Evolutionary conservation across 1,284 basidiomycete species (phyloP), one percentile per base, ranked within the genome.

Genomic region (Cutaneotrichosporon dermatis): DNA sequence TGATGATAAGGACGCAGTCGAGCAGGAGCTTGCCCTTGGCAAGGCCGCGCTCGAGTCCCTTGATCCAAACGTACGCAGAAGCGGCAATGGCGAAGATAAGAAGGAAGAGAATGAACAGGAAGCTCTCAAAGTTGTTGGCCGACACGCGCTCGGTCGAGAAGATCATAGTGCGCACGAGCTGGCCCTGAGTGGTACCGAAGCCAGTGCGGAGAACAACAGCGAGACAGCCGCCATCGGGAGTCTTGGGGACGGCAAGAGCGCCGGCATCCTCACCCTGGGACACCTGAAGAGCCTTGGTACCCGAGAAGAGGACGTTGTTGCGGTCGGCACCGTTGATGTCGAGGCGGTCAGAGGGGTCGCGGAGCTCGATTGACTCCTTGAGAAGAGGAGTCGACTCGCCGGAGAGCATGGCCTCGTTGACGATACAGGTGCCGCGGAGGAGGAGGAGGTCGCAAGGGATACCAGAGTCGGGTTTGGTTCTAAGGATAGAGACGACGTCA

Each of bases 361-460:
- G 82, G 1, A 96, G 82, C 62, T 92, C 88, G 59, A 95, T 87
- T 15, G 88, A 90, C 72, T 97, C 94, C 76, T 97, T 97, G 55
- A 97, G 82, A 6, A 97, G 81, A 0, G 93, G 93, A 0, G 94
- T 97, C 1, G 92, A 95, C 80, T 97, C 93, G 57, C 94, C 94
- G 1, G 92, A 95, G 4, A 97, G 81, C 94, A 97, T 97, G 13
- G 94, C 93, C 76, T 97, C 93, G 76, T 96, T 97, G 64, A 96
- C 92, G 69, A 97, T 97, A 67, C 87, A 89, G 1, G 90, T 90
- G 5, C 94, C 93, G 55, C 87, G 85, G 12, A 96, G 79, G 12
- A 97, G 83, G 6, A 97, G 83, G 48, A 96, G 84, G 73, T 97
- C 94, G 13, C 91, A 93, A 1, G 93, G 92, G 36, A 95, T 85